Percentiles rank a stretch among this genome's conserved stretches.
Conservation (phyloP, 805 yeast genomes). For the Sugiyamaella qingdaonensis region DNA sequence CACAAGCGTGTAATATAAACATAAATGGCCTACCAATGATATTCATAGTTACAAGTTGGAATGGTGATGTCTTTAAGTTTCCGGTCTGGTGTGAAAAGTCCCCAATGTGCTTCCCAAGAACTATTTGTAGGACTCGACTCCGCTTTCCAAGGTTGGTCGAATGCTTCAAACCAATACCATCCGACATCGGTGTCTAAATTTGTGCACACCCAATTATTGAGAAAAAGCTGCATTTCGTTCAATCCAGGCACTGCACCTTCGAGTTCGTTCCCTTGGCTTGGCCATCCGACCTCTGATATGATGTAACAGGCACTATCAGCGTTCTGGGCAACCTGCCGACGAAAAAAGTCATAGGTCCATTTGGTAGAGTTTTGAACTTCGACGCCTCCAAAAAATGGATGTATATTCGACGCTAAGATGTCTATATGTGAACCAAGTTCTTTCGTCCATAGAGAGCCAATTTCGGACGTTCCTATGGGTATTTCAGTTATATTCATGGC, state of each 20-base stretch:
- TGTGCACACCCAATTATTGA: conserved; percentile 51
- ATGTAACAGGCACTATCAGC: conserved; percentile 29
- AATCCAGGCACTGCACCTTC: conserved; percentile 45
- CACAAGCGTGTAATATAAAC: too few species aligned
- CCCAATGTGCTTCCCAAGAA: conserved; percentile 72
- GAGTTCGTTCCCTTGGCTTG: conserved; percentile 53
- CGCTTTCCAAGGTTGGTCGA: conserved; percentile 69
- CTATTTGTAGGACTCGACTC: conserved; percentile 46
- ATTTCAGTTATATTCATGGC: conserved; percentile 35
- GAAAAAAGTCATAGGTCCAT: conserved; percentile 51
- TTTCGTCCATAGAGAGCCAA: conserved; percentile 44
- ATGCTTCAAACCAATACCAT: conserved; percentile 66
- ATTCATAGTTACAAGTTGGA: conserved; percentile 34
- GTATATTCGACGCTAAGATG: conserved; percentile 57
- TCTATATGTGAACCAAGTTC: conserved; percentile 46
- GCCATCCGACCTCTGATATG: conserved; percentile 72
- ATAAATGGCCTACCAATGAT: neutral
- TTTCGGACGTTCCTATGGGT: conserved; percentile 61
- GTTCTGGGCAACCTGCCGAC: conserved; percentile 36
- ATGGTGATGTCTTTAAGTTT: conserved; percentile 38
- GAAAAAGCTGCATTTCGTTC: conserved; percentile 43
- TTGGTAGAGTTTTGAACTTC: conserved; percentile 42
- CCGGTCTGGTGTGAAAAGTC: conserved; percentile 51
- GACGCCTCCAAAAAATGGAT: conserved; percentile 65
- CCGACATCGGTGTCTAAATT: conserved; percentile 37